A percentile compares a stretch with the other conserved stretches of the same genome.
These are phyloP conservation scores for Boletus pseudopeckii DNA, from an alignment of 768 basidiomycete genomes.

Conservation along the genomic window DNA sequence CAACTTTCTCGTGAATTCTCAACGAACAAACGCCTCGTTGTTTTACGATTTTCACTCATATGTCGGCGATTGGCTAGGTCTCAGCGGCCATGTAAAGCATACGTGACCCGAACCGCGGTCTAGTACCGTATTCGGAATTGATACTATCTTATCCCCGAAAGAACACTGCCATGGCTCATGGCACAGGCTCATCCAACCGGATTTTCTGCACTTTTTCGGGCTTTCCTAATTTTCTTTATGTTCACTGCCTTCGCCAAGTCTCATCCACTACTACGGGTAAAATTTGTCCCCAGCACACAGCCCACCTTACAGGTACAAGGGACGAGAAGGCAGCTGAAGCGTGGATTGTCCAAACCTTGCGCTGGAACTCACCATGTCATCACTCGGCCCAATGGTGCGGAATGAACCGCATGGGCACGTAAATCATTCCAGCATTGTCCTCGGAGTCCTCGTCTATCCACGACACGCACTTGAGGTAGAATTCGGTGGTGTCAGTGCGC, in stretches of 20 bases:
- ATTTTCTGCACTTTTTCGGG: neutral
- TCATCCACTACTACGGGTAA: neutral
- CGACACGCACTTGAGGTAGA: too few relatives aligned
- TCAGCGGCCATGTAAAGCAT: neutral
- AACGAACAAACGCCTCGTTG: neutral
- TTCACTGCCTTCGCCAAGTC: neutral
- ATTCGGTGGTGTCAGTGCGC: neutral
- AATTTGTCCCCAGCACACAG: neutral
- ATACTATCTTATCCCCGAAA: neutral
- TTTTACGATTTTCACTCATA: neutral
- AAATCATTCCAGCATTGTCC: neutral
- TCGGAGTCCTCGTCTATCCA: slow-evolving; percentile 2
- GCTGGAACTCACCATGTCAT: neutral
- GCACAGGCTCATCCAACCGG: neutral
- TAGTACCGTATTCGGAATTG: neutral
- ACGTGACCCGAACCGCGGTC: neutral
- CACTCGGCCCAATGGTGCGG: neutral
- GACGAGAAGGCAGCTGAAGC: neutral
- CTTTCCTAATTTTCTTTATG: neutral
- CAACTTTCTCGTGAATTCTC: too few relatives aligned
- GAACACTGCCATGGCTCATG: neutral
- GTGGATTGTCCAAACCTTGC: neutral
- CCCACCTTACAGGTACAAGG: neutral
- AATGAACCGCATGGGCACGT: neutral
- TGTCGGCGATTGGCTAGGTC: neutral